phyloP scores from a whole-genome alignment of 192 early-diverging fungal genomes.

The Backusella tuberculispora region DNA sequence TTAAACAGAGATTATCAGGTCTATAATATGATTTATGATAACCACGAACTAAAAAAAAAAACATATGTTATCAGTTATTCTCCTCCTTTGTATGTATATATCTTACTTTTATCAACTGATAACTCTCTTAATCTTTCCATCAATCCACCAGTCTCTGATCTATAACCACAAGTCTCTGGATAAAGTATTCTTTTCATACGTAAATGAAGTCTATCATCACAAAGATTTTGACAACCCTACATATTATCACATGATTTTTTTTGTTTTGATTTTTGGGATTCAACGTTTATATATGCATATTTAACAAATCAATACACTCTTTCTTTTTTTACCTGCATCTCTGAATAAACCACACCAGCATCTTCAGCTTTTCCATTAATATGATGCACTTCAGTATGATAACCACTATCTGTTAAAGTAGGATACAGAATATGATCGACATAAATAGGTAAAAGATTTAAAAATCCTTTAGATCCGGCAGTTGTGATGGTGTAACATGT shows the following conservation, averaged over 20 bases:
- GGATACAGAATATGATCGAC: constrained; percentile 69
- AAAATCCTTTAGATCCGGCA: constrained; percentile 61
- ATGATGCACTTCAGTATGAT: constrained; percentile 66
- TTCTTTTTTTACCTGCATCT: constrained; percentile 56
- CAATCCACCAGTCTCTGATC: constrained; percentile 63
- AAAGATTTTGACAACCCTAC: constrained; percentile 55
- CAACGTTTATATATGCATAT: background rate
- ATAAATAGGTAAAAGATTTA: constrained; percentile 62
- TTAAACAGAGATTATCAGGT: constrained; percentile 63
- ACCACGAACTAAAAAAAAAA: constrained; percentile 29
- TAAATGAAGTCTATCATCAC: constrained; percentile 47
- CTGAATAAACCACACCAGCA: constrained; percentile 68
- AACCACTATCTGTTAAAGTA: constrained; percentile 59
- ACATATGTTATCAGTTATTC: background rate
- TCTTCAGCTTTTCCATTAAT: constrained; percentile 67
- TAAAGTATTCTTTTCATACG: constrained; percentile 58
- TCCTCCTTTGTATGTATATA: background rate
- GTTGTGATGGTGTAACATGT: constrained; percentile 64
- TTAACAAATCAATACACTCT: background rate
- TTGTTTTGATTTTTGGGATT: no score
- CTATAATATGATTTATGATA: constrained; percentile 64
- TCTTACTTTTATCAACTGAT: constrained; percentile 60
- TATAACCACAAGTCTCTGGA: constrained; percentile 61
- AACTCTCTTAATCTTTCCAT: constrained; percentile 60
- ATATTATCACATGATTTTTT: background rate